Evolutionary conservation across 164 flowering plant genomes (phyloP), one percentile per base, ranked within the genome.

Genomic region (Dillenia suffruticosa): DNA sequence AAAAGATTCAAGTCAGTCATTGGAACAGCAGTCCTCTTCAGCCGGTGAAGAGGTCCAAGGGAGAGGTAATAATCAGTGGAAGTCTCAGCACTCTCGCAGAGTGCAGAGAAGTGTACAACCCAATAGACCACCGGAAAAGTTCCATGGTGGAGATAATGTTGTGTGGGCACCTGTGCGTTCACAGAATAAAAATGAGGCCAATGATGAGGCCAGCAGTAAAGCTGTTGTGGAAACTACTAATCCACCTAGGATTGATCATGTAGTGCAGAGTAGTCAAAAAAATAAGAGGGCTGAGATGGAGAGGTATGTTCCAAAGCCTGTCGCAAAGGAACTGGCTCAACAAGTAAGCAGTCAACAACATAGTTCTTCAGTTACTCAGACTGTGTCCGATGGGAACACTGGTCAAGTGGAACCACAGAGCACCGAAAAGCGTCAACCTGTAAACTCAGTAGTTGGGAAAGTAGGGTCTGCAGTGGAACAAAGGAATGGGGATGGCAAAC

Each of bases 221-320:
- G 44, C 58, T 44, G 61, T 45, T 7, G 58, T 44, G 50, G 89
- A 86, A 24, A 57, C 66, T 32, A 63, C 58, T 58, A 19, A 59
- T 64, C 17, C 74, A 9, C 56, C 65, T 14, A 87, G 76, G 64
- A 67, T 58, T 70, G 88, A 75, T 22, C 54, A 65, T 63, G 73
- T 69, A 22, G 71, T 64, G 14, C 87, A 82, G 62, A 88, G 62
- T 74, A 82, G 69, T 74, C 54, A 65, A 16, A 95, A 79, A 79
- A 84, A 77, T 67, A 92, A 81, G 78, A 84, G 99, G 68, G 98
- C 97, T 32, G 99, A 95, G 66, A 92, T 90, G 72, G 97, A 92
- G 76, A 85, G 96, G 53, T 95, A 95, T 73, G 85, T 95, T 17
- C 97, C 99, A 16, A 95, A 92, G 71, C 91, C 90, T 50, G 87